Evolutionary conservation across 2,329 filamentous ascomycete genomes (phyloP).

Genomic region (Epichloe uncinata): DNA sequence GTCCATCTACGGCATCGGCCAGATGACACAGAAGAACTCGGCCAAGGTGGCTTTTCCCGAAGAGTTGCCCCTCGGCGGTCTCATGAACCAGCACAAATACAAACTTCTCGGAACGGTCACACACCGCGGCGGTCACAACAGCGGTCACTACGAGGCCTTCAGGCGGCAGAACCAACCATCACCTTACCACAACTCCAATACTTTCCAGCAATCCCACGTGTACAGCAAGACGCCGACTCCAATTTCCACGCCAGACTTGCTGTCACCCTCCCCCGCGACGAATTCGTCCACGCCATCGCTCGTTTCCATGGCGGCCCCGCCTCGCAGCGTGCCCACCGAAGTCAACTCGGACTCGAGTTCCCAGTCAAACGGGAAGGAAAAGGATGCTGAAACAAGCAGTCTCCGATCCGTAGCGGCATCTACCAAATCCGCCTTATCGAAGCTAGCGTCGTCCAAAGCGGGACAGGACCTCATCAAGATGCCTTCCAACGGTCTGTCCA

Average conservation of each 20-base stretch:
- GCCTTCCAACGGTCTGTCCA: slow-evolving; percentile 11
- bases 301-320: slow-evolving; percentile 17
- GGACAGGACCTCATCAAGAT: slow-evolving; percentile 12
- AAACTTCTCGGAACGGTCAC: slow-evolving; percentile 78
- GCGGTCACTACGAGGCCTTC: slow-evolving; percentile 95
- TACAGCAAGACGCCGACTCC: slow-evolving; percentile 52
- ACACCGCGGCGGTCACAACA: slow-evolving; percentile 91
- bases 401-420: slow-evolving; percentile 44
- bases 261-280: slow-evolving; percentile 22
- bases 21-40: slow-evolving; percentile 77
- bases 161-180: slow-evolving; percentile 67
- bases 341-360: slow-evolving; percentile 13
- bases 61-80: slow-evolving; percentile 64
- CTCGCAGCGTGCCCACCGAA: slow-evolving; percentile 21
- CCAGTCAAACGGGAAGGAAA: slow-evolving; percentile 20
- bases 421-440: slow-evolving; percentile 39
- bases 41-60: slow-evolving; percentile 92
- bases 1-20: slow-evolving; percentile 73
- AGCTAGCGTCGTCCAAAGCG: slow-evolving; percentile 27
- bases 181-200: slow-evolving; percentile 71
- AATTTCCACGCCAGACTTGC: slow-evolving; percentile 34
- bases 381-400: slow-evolving; percentile 36
- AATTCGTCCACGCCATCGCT: slow-evolving; percentile 25
- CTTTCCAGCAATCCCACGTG: slow-evolving; percentile 61
- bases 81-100: slow-evolving; percentile 68